Conservation (phyloP, 768 basidiomycete species). For the Leccinum rimulosum region DNA sequence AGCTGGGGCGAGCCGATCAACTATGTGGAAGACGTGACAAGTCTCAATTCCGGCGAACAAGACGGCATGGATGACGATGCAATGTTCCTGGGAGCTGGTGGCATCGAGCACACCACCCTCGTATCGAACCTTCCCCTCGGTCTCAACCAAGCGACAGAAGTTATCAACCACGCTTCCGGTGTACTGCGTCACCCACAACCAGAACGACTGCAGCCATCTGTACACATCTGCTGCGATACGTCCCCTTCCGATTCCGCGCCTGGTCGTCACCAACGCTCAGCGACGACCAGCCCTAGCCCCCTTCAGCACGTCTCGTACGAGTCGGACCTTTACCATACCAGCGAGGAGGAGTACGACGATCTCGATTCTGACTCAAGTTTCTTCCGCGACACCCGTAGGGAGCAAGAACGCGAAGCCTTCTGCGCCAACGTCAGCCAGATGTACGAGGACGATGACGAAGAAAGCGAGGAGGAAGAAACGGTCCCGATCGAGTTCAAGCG, state of each 20-base stretch:
- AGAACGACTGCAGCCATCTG: slow-evolving; percentile 25
- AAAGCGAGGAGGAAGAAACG: slow-evolving; percentile 37
- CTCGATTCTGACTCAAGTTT: slow-evolving; percentile 35
- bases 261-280: slow-evolving; percentile 27
- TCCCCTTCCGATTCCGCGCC: slow-evolving; percentile 21
- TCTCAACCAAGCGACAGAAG: slow-evolving; percentile 25
- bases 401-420: slow-evolving; percentile 24
- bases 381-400: slow-evolving; percentile 30
- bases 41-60: slow-evolving; percentile 44
- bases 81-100: slow-evolving; percentile 51
- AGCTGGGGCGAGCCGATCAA: slow-evolving; percentile 59
- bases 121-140: slow-evolving; percentile 36
- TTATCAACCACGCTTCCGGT: slow-evolving; percentile 16
- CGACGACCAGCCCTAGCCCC: slow-evolving; percentile 40
- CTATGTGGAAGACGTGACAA: slow-evolving; percentile 41
- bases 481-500: slow-evolving; percentile 35
- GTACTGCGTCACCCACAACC: slow-evolving; percentile 31
- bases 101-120: slow-evolving; percentile 35
- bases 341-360: slow-evolving; percentile 32
- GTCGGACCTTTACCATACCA: slow-evolving; percentile 29
- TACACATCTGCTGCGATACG: slow-evolving; percentile 25
- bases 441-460: slow-evolving; percentile 34
- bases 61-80: slow-evolving; percentile 50
- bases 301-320: slow-evolving; percentile 35
- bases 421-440: slow-evolving; percentile 33